Evolutionary conservation across 164 flowering plant species (phyloP).

Genomic region (Taxillus chinensis): DNA sequence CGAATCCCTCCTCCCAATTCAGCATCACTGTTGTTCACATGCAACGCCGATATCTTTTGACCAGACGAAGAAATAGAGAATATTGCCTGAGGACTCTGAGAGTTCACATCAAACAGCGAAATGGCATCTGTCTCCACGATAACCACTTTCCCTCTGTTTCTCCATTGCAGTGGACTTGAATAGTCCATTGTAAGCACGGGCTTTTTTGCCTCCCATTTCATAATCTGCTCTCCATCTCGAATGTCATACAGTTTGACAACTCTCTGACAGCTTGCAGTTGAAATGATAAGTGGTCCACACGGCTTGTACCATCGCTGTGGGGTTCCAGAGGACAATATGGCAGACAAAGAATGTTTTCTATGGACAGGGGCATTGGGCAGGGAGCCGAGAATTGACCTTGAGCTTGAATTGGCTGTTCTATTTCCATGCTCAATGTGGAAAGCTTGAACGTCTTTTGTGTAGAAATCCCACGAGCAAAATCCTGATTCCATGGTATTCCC

Average conservation of each 20-base stretch:
- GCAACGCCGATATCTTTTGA: conserved; percentile 68
- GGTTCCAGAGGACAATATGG: conserved; percentile 31
- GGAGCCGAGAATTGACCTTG: conserved; percentile 62
- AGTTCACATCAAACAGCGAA: conserved; percentile 83
- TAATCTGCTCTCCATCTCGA: conserved; percentile 84
- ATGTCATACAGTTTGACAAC: conserved; percentile 60
- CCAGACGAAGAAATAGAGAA: conserved; percentile 46
- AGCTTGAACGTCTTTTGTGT: conserved; percentile 62
- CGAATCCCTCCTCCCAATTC: conserved; percentile 91
- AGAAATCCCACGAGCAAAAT: conserved; percentile 96
- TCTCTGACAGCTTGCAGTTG: conserved; percentile 60
- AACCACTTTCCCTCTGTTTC: conserved; percentile 82
- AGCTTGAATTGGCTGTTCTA: conserved; percentile 1
- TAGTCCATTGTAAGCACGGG: conserved; percentile 63
- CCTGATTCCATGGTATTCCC: conserved; percentile 75
- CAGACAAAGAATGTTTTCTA: conserved; percentile 35
- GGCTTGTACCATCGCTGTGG: conserved; percentile 92
- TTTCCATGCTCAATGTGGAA: conserved; percentile 51
- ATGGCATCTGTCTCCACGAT: conserved; percentile 66
- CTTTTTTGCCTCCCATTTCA: conserved; percentile 74
- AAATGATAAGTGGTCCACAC: conserved; percentile 81
- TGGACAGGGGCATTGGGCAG: conserved; percentile 29
- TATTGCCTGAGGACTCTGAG: conserved; percentile 52
- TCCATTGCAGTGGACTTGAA: conserved; percentile 95
- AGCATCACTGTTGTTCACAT: conserved; percentile 82